These are phyloP conservation scores for Diatrype stigma DNA, from an alignment of 2,329 filamentous ascomycete species.

Conservation along the genomic window DNA sequence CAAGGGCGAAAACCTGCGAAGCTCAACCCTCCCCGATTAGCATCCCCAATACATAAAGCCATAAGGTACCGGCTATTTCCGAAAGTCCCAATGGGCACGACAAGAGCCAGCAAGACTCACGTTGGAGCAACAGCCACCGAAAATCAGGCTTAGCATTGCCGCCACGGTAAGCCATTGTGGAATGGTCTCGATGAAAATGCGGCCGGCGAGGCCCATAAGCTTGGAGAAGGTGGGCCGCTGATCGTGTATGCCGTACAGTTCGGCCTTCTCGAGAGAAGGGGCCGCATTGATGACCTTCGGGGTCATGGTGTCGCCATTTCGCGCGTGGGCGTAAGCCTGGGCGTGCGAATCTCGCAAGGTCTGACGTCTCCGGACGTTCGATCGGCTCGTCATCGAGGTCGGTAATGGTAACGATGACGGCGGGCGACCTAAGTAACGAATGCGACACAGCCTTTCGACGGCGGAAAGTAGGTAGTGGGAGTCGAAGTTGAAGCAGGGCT, in stretches of 20 bases:
- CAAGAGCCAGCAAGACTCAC: conserved; percentile 44
- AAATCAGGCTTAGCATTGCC: conserved; percentile 78
- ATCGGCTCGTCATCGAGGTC: conserved; percentile 38
- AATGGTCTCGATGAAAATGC: conserved; percentile 54
- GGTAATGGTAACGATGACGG: conserved; percentile 12
- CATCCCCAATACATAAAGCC: conserved; percentile 2
- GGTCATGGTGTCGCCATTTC: conserved; percentile 33
- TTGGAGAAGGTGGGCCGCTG: conserved; percentile 45
- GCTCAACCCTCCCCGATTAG: conserved; percentile 16
- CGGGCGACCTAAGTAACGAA: not conserved
- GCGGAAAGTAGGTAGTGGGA: too few relatives aligned
- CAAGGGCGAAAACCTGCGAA: conserved; percentile 83
- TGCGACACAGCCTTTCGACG: not conserved
- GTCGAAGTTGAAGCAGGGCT: too few relatives aligned
- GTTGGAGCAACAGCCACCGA: conserved; percentile 93
- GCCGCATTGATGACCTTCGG: conserved; percentile 52
- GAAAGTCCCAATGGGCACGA: too few relatives aligned
- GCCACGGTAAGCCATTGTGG: conserved; percentile 60
- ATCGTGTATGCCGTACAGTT: conserved; percentile 52
- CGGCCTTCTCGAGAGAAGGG: conserved; percentile 50
- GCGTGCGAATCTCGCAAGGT: conserved; percentile 41
- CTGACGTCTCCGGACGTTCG: conserved; percentile 39
- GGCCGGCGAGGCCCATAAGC: conserved; percentile 46
- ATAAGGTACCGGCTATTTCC: not conserved
- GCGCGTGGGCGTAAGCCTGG: conserved; percentile 31